phyloP scores from a whole-genome alignment of 2,329 filamentous ascomycete genomes.

The Ambrosiella cleistominuta region DNA sequence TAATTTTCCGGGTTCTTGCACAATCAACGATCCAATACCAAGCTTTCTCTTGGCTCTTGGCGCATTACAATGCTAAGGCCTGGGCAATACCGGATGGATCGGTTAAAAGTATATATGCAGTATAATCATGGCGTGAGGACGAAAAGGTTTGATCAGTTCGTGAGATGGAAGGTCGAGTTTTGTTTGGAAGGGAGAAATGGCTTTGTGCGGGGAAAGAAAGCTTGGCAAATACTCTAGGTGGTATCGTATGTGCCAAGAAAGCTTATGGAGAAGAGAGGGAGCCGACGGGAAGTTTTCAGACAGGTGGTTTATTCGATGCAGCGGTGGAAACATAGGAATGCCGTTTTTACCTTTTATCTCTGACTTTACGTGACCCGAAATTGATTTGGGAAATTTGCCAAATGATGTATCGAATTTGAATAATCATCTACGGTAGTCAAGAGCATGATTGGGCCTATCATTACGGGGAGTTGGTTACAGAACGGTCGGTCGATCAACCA shows the following conservation, averaged over 20 bases:
- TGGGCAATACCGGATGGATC: not conserved
- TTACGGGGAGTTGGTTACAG: not conserved
- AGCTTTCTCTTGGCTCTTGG: not conserved
- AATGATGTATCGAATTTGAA: too few relatives aligned
- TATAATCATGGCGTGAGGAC: too few relatives aligned
- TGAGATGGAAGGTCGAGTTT: too few relatives aligned
- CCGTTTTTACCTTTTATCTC: not conserved
- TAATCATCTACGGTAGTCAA: too few relatives aligned
- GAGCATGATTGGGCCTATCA: too few relatives aligned
- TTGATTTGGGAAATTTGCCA: too few relatives aligned
- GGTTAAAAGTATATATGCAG: too few relatives aligned
- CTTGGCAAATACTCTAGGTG: too few relatives aligned
- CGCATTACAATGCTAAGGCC: not conserved
- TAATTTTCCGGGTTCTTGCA: not conserved
- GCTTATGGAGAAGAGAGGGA: not conserved
- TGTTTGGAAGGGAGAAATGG: too few relatives aligned
- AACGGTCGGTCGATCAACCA: not conserved
- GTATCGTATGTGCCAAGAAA: not conserved
- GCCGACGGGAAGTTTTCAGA: conserved; percentile 2
- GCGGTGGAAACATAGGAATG: not conserved
- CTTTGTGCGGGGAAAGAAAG: too few relatives aligned
- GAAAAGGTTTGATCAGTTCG: too few relatives aligned
- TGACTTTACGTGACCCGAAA: too few relatives aligned
- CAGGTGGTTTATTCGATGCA: not conserved
- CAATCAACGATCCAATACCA: not conserved